phyloP scores from a whole-genome alignment of 2,329 filamentous ascomycete genomes.

The Colletotrichum siamense region DNA sequence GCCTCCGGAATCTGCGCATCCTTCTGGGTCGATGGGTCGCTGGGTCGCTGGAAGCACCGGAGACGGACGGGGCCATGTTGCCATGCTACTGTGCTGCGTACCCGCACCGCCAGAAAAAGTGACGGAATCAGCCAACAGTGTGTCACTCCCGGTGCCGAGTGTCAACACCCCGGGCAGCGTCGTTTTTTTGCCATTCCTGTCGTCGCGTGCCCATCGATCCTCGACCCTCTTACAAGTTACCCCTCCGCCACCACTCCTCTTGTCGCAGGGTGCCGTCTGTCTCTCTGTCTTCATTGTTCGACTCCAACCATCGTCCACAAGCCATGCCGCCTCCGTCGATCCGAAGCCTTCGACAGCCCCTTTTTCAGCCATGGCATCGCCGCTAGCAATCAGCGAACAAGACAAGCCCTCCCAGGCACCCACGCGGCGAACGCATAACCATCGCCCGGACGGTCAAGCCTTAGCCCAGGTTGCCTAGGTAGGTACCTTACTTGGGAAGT shows the following conservation, averaged over 20 bases:
- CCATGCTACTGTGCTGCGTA: too few species aligned
- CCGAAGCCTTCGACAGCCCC: background rate
- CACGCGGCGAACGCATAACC: background rate
- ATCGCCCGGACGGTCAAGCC: constrained; percentile 14
- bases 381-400: background rate
- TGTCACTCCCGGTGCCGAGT: background rate
- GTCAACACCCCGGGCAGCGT: background rate
- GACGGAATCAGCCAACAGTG: background rate
- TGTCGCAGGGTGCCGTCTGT: background rate
- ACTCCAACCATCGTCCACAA: background rate
- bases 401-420: background rate
- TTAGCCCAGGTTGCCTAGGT: background rate
- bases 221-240: background rate
- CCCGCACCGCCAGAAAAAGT: background rate
- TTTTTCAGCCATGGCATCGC: background rate
- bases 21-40: background rate
- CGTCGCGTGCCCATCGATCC: background rate
- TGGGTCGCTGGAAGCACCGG: background rate
- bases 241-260: background rate
- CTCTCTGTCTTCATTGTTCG: background rate
- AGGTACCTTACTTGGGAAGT: background rate
- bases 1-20: background rate
- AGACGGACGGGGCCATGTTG: background rate
- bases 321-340: background rate
- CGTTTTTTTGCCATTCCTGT: background rate